These are phyloP conservation scores for Metarhizium album DNA, from an alignment of 2,329 filamentous ascomycete genomes.

Conservation along the genomic window DNA sequence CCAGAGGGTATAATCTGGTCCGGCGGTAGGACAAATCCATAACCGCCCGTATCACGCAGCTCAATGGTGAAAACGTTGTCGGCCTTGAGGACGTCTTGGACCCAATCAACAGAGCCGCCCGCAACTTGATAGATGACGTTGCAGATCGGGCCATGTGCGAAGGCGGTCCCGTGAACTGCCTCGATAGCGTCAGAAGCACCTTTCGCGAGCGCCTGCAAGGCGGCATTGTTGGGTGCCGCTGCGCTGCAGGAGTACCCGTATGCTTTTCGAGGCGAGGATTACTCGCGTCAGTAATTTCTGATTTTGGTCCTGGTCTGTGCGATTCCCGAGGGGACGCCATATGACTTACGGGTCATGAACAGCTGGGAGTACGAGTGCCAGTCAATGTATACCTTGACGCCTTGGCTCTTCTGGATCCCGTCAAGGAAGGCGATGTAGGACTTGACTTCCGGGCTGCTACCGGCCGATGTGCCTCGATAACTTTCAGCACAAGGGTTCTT, in stretches of 20 bases:
- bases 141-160: slow-evolving; percentile 42
- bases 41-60: slow-evolving; percentile 24
- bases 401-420: slow-evolving; percentile 25
- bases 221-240: slow-evolving; percentile 32
- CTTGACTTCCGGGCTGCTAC: slow-evolving; percentile 40
- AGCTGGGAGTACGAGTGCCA: slow-evolving; percentile 54
- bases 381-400: slow-evolving; percentile 53
- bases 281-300: not conserved
- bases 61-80: slow-evolving; percentile 31
- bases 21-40: slow-evolving; percentile 33
- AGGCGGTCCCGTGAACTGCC: slow-evolving; percentile 27
- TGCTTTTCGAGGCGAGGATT: slow-evolving; percentile 37
- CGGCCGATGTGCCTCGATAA: slow-evolving; percentile 32
- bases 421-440: slow-evolving; percentile 30
- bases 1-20: slow-evolving; percentile 31
- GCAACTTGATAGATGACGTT: slow-evolving; percentile 49
- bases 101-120: slow-evolving; percentile 35
- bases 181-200: slow-evolving; percentile 40
- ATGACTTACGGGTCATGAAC: slow-evolving; percentile 49
- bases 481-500: slow-evolving; percentile 39
- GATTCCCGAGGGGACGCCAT: not conserved
- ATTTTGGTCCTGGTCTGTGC: not conserved
- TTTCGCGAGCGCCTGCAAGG: slow-evolving; percentile 37
- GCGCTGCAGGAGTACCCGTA: slow-evolving; percentile 50
- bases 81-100: slow-evolving; percentile 29